Evolutionary conservation across 1,284 basidiomycete genomes (phyloP), one percentile per base, ranked within the genome.

Genomic region (Takashimella koratensis): DNA sequence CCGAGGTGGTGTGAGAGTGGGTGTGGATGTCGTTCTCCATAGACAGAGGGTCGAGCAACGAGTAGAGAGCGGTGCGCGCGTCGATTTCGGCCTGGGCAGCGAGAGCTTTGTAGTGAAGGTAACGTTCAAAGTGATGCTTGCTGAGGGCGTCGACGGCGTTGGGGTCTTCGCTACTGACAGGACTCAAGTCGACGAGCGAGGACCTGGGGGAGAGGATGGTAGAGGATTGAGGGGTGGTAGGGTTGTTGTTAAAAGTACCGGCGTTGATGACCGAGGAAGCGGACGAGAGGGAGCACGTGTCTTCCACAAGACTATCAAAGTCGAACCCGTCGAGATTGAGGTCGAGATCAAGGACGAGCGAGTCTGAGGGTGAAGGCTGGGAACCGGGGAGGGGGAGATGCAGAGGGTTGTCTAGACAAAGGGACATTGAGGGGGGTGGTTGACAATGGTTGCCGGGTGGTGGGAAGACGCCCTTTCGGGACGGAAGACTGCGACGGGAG

Each of bases 41-140:
- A 50, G 65, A 51, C 23, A 66, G 46, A 42, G 60, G 54, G 47
- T 60, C 60, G 36, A 68, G 47, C 23, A 52, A 56, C 47, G 47
- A 59, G 46, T 50, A 47, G 51, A 58, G 30, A 47, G 64, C 53
- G 43, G 42, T 51, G 5, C 11, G 47, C 11, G 47, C 21, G 20
- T 68, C 66, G 20, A 63, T 64, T 60, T 68, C 65, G 16, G 66
- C 69, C 50, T 69, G 62, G 13, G 64, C 64, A 25, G 70, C 70
- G 30, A 71, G 69, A 5, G 64, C 62, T 54, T 67, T 69, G 67
- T 74, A 74, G 57, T 73, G 65, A 6, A 71, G 58, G 58, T 67
- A 73, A 47, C 72, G 62, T 53, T 71, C 66, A 27, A 70, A 60
- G 57, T 74, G 70, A 52, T 73, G 70, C 27, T 62, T 63, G 50